phyloP scores from a whole-genome alignment of 2,329 filamentous ascomycete genomes.

The Harringtonia lauricola region DNA sequence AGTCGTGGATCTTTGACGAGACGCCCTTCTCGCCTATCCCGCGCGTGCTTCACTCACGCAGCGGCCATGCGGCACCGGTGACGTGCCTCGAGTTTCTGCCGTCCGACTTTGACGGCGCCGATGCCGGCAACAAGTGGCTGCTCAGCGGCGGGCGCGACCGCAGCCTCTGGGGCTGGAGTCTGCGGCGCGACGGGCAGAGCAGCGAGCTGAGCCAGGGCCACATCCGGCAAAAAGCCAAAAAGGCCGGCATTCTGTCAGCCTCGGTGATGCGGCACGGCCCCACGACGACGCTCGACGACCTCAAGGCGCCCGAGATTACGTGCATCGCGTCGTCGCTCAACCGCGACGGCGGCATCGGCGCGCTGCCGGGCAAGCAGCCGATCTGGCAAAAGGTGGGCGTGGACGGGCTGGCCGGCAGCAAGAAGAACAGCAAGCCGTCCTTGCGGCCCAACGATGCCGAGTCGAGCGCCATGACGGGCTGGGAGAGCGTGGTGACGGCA shows the following conservation, averaged over 20 bases:
- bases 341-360: constrained; percentile 86
- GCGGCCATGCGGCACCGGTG: constrained; percentile 80
- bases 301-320: constrained; percentile 87
- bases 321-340: constrained; percentile 87
- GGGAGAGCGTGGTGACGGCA: constrained; percentile 93
- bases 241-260: constrained; percentile 59
- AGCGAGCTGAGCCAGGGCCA: constrained; percentile 86
- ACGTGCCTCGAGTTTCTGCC: constrained; percentile 77
- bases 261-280: constrained; percentile 46
- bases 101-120: constrained; percentile 78
- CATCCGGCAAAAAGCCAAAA: constrained; percentile 80
- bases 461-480: constrained; percentile 70
- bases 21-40: constrained; percentile 81
- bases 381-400: constrained; percentile 64
- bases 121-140: constrained; percentile 85
- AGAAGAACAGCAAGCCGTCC: constrained; percentile 38
- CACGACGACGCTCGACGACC: constrained; percentile 55
- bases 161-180: constrained; percentile 92
- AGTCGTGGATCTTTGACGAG: constrained; percentile 94
- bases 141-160: constrained; percentile 81
- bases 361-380: constrained; percentile 63
- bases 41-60: constrained; percentile 72
- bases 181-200: constrained; percentile 89
- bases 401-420: constrained; percentile 13
- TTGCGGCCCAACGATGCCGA: constrained; percentile 53